Evolutionary conservation across 352 stramenopile genomes (phyloP), one percentile per base, ranked within the genome.

Genomic region (Phytophthora crassamura): DNA sequence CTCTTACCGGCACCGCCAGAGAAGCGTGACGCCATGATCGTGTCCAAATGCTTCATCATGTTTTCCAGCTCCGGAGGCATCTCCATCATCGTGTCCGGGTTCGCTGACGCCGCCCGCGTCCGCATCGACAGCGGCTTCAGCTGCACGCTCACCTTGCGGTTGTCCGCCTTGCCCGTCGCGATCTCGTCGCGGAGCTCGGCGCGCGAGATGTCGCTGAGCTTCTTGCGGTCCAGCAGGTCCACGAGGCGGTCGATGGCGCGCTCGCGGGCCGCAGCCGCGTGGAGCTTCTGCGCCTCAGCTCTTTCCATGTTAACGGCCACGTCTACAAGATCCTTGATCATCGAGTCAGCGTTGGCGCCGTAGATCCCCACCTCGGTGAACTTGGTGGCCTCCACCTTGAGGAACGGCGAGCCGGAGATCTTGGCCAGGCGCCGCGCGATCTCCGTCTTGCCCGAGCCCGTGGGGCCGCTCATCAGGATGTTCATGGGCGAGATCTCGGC

Each of bases 281-380:
- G 78, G 50, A 97, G 86, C 67, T 97, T 97, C 39, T 88, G 63
- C 28, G 72, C 72, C 22, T 76, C 70, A 22, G 83, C 71, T 25
- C 86, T 80, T 57, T 96, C 97, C 74, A 98, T 86, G 60, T 92
- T 89, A 47, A 99, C 97, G 11, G 89, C 89, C 9, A 98, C 87
- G 67, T 99, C 97, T 53, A 99, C 95, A 32, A 99, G 91, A 69
- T 99, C 84, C 55, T 97, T 96, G 73, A 99, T 98, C 82, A 99
- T 99, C 46, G 97, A 93, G 79, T 99, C 97, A 3, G 99, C 97
- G 80, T 99, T 98, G 41, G 97, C 78, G 49, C 98, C 97, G 75
- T 99, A 98, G 74, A 99, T 99, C 25, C 98, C 98, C 20, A 99
- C 97, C 74, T 99, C 98, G 5, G 97, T 99, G 75, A 98, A 99